phyloP scores from a whole-genome alignment of 371 early-diverging fungal genomes.

The Mortierella sp. region DNA sequence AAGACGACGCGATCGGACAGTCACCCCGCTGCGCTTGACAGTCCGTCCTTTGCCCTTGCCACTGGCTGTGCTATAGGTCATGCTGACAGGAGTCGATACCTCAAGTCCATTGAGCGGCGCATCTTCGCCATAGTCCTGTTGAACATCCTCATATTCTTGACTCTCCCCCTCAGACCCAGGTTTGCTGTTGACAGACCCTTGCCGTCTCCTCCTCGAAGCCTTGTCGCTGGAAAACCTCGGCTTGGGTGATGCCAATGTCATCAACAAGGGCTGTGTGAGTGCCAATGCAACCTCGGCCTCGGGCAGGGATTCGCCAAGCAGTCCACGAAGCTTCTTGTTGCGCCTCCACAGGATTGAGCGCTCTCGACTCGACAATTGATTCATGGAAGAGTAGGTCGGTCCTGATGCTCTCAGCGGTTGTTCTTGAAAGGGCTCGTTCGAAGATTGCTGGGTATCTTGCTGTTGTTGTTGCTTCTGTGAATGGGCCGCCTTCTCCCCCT shows the following conservation, averaged over 20 bases:
- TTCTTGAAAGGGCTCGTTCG: conserved; percentile 4
- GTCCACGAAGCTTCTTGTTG: conserved; percentile 38
- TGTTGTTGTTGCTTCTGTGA: not conserved
- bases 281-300: conserved; percentile 40
- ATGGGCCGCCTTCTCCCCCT: not conserved
- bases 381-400: conserved; percentile 21
- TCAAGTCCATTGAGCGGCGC: not conserved
- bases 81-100: not conserved
- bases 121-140: not conserved
- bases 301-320: conserved; percentile 37
- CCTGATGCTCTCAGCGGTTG: not conserved
- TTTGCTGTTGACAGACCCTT: not conserved
- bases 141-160: not conserved
- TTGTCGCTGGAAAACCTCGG: not conserved
- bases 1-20: conserved; percentile 11
- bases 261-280: conserved; percentile 32
- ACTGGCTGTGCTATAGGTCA: not conserved
- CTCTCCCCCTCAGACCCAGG: not conserved
- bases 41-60: conserved; percentile 14
- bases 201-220: conserved; percentile 5
- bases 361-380: conserved; percentile 34
- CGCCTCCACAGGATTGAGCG: conserved; percentile 41
- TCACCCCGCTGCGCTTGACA: conserved; percentile 2
- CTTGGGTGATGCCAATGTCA: conserved; percentile 12
- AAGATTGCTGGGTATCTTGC: not conserved